Percentiles rank a stretch among this genome's conserved stretches.
Conservation (phyloP, 208 protist species). For the Leishmania tarentolae region DNA sequence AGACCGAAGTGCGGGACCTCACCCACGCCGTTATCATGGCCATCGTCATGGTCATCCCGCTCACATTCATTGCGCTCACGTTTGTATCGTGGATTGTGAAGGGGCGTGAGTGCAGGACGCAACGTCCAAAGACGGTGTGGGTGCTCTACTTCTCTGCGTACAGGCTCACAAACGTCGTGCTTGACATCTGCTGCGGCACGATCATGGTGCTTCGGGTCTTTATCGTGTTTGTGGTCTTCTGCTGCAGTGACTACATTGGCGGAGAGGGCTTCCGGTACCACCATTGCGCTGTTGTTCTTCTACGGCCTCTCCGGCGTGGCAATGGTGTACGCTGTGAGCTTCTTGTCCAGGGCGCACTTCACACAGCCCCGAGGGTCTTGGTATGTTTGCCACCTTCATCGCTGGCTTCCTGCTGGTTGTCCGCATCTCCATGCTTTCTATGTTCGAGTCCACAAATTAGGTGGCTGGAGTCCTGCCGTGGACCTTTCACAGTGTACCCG, state of each 20-base stretch:
- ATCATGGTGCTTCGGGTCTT: constrained; percentile 67
- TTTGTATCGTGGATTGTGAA: constrained; percentile 76
- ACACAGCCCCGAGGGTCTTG: constrained; percentile 67
- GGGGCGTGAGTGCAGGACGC: constrained; percentile 71
- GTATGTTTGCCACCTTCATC: constrained; percentile 78
- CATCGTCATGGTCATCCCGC: constrained; percentile 73
- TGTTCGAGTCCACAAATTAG: constrained; percentile 45
- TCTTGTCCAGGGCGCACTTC: constrained; percentile 69
- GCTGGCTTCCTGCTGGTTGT: constrained; percentile 76
- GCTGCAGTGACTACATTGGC: constrained; percentile 60
- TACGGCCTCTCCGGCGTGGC: constrained; percentile 69
- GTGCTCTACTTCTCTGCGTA: constrained; percentile 66
- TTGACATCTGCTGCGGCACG: constrained; percentile 65
- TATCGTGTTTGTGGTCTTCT: constrained; percentile 64
- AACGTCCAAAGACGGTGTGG: constrained; percentile 73
- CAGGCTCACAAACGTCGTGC: constrained; percentile 81
- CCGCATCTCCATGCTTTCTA: constrained; percentile 47
- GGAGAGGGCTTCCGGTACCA: constrained; percentile 36
- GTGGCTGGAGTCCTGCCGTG: constrained; percentile 43
- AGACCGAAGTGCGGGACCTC: constrained; percentile 32
- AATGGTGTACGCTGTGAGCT: constrained; percentile 65
- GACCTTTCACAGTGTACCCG: constrained; percentile 72
- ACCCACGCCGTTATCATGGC: constrained; percentile 55
- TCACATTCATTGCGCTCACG: constrained; percentile 71
- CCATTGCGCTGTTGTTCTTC: constrained; percentile 55